phyloP scores from a whole-genome alignment of 176 grass and related monocot species.

The Cocos nucifera region DNA sequence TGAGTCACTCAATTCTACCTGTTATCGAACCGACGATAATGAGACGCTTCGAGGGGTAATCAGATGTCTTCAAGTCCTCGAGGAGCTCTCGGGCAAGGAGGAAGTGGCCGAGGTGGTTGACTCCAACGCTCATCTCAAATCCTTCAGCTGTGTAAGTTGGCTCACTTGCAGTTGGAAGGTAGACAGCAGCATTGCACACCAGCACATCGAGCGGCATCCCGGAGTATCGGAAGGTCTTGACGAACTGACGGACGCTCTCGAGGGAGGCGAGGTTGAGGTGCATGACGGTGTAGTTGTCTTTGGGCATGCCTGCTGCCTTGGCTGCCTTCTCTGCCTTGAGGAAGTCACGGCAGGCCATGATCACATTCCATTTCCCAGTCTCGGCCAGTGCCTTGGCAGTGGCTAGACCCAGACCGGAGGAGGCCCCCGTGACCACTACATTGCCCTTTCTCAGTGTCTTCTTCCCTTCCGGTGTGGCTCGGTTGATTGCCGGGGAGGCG shows the following conservation, averaged over 20 bases:
- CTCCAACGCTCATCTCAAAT: conserved; percentile 95
- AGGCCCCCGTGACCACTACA: conserved; percentile 79
- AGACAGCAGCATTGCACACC: conserved; percentile 94
- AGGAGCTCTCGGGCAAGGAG: conserved; percentile 82
- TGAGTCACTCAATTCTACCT: conserved; percentile 19
- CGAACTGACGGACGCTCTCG: conserved; percentile 88
- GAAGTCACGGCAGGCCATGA: conserved; percentile 98
- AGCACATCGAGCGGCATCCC: conserved; percentile 76
- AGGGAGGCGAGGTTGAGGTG: conserved; percentile 91
- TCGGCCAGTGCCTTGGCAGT: conserved; percentile 90
- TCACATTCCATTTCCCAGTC: conserved; percentile 77
- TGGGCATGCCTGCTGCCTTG: conserved; percentile 74
- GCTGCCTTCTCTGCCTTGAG: conserved; percentile 78
- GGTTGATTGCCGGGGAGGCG: conserved; percentile 31
- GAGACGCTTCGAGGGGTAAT: conserved; percentile 80
- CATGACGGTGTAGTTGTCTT: conserved; percentile 67
- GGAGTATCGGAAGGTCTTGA: conserved; percentile 38
- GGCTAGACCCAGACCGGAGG: conserved; percentile 84
- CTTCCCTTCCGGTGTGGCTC: conserved; percentile 42
- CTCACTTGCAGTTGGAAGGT: conserved; percentile 85
- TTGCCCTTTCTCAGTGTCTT: conserved; percentile 92
- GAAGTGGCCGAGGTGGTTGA: conserved; percentile 96
- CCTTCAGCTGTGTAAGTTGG: conserved; percentile 80
- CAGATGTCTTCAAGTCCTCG: conserved; percentile 47
- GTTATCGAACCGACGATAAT: conserved; percentile 99